Base-by-base conservation (phyloP, 768 basidiomycete species). In the Lactarius trivialis region DNA sequence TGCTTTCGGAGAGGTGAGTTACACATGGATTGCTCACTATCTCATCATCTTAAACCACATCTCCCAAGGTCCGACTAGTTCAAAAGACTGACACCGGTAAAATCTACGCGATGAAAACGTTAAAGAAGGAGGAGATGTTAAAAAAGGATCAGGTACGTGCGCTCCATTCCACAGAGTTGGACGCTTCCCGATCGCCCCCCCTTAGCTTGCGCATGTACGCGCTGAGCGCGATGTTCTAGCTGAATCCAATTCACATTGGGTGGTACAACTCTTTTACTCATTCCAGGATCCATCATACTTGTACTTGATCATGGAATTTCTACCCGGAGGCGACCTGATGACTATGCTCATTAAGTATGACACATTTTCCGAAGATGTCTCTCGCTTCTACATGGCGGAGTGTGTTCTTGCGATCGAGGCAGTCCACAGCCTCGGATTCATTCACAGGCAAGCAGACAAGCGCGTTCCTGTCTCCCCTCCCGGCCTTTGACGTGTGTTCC, bases 271-370 rank as follows among this genome's bases (percentile, higher is more conserved):
- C 24, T 98, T 83, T 76, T 98, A 96, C 75, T 97, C 94, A n/a
- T 98, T 98, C 79, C 97, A 98, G 73, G 97, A 98, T 72, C 77
- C 89, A 1, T 78, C 87, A 56, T 93, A 89, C 68, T 82, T 99
- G 28, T 99, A 98, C 76, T 81, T 99, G 58, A 90, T 98, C 78
- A 98, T 98, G 97, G 97, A 98, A 76, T 99, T 96, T 75, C 80
- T 99, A 51, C 95, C 96, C 59, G 97, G 97, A 51, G 97, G 97
- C 34, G 97, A 99, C 73, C 79, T 98, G 64, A 98, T 99, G 97
- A 97, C 95, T 4, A 98, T 98, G 96, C 80, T 98, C 61, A 98
- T 98, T 81, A 98, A 98, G 76, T 98, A 98, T 75, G 97, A 98
- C 72, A 97, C 95, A 0, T 98, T 98, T 76, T 91, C 91, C 0